Evolutionary conservation across 2,329 filamentous ascomycete species (phyloP).

Genomic region (Fusarium gaditjirri): DNA sequence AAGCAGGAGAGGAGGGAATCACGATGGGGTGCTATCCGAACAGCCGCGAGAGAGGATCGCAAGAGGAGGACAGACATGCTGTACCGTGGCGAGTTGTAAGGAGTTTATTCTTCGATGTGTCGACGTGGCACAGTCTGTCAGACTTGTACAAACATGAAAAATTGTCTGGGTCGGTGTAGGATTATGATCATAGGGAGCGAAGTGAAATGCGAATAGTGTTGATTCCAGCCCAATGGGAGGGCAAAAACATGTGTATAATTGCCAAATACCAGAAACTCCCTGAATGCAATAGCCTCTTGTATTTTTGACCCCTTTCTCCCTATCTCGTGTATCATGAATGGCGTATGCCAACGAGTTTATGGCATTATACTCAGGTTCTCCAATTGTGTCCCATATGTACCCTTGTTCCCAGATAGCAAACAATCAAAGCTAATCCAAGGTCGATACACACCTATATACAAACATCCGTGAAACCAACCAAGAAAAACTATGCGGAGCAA

Average conservation of each 20-base stretch:
- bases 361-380: not conserved
- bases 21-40: constrained; percentile 68
- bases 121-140: constrained; percentile 4
- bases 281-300: constrained; percentile 32
- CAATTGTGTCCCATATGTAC: not conserved
- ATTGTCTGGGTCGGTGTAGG: constrained; percentile 37
- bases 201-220: constrained; percentile 25
- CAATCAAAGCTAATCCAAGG: not conserved
- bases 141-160: constrained; percentile 40
- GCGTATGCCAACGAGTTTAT: not conserved
- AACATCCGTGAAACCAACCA: not conserved
- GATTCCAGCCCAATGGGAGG: constrained; percentile 19
- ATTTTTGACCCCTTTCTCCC: constrained; percentile 12
- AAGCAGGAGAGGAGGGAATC: constrained; percentile 60
- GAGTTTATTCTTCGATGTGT: not conserved
- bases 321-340: not conserved
- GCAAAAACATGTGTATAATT: constrained; percentile 41
- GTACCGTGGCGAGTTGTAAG: constrained; percentile 62
- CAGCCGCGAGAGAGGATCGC: constrained; percentile 65
- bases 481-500: not conserved
- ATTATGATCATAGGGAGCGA: constrained; percentile 35
- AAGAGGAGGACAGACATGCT: constrained; percentile 64
- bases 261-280: constrained; percentile 40
- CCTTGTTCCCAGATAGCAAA: not conserved
- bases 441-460: not conserved